Percentiles rank a stretch among this genome's conserved stretches.
phyloP scores from a whole-genome alignment of 352 stramenopile species.

The Globisporangium mamillatum region DNA sequence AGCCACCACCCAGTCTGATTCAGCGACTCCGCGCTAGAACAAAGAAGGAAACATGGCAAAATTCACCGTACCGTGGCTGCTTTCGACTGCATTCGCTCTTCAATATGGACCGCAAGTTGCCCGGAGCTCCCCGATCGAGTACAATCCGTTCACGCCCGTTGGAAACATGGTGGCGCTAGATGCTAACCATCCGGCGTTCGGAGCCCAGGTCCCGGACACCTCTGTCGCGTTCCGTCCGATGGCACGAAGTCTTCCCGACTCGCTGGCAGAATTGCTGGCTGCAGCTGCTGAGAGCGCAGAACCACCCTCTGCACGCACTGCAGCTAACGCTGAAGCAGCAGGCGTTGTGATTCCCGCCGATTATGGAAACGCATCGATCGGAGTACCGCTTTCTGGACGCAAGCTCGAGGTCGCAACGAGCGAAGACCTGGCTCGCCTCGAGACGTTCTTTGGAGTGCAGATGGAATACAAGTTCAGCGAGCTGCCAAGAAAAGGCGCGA shows the following conservation, averaged over 20 bases:
- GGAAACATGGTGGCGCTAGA: constrained; percentile 13
- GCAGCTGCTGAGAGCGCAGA: neutral
- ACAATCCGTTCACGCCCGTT: constrained; percentile 14
- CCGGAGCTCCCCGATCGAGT: constrained; percentile 6
- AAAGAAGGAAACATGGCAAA: neutral
- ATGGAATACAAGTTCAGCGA: constrained; percentile 40
- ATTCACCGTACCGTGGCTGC: neutral
- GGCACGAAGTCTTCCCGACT: constrained; percentile 14
- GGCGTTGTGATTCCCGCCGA: constrained; percentile 5
- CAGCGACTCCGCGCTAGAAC: neutral
- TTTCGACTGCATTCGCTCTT: constrained; percentile 5
- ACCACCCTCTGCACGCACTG: neutral
- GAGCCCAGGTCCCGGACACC: neutral
- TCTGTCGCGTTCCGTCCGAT: constrained; percentile 12
- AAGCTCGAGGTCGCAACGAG: constrained; percentile 19
- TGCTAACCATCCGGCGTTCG: constrained; percentile 11
- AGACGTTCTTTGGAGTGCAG: constrained; percentile 38
- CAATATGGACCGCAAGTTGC: neutral
- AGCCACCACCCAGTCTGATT: neutral
- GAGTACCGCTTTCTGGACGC: neutral
- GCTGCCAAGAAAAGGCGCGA: constrained; percentile 31
- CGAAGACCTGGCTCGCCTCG: constrained; percentile 41
- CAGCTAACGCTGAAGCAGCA: neutral
- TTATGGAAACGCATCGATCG: constrained; percentile 5
- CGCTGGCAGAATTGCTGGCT: constrained; percentile 11